Evolutionary conservation across 208 protist genomes (phyloP), one percentile per base, ranked within the genome.

Genomic region (Phytomonas sp.): DNA sequence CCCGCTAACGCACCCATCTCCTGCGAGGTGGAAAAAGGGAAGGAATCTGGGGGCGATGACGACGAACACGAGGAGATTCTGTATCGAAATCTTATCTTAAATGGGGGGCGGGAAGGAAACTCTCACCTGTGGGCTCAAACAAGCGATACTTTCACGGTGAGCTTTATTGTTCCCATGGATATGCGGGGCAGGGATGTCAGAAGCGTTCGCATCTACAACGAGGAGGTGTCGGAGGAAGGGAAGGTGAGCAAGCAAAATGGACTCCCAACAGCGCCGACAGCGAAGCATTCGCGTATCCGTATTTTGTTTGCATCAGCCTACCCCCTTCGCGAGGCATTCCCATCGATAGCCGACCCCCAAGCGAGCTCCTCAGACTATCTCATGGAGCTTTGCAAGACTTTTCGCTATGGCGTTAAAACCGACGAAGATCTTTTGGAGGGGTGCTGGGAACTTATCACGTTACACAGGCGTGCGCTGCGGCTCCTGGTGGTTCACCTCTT

Each of bases 51-150:
- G 13, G 32, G 32, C 43, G 40, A 78, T n/a, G 53, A 17, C 20
- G 1, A 28, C 11, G 43, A 70, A 20, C 71, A 65, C 26, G 13
- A 66, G 0, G 77, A 81, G 8, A 60, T 91, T 70, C 69, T 90
- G 26, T 87, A 79, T 56, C 28, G 74, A 26, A 83, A 78, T 23
- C 76, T 94, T 0, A 86, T 73, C 28, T 72, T 78, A 8, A 92
- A 91, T 68, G 89, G 88, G 23, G 83, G 82, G 4, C 75, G 79
- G 17, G 82, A 94, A 31, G 78, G 80, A 1, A 30, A 76, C 0
- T 79, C 81, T 20, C 84, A 94, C 68, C 75, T 88, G 61, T 94
- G 85, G 84, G 69, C 84, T 20, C 89, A 94, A 67, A 87, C 84
- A 4, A 51, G 79, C 30, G 89, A 94, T 62, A 86, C 79, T 0